Percentiles rank a stretch among this genome's conserved stretches.
Conservation (phyloP, 495 filamentous ascomycete genomes). For the Glutinoglossum americanum region DNA sequence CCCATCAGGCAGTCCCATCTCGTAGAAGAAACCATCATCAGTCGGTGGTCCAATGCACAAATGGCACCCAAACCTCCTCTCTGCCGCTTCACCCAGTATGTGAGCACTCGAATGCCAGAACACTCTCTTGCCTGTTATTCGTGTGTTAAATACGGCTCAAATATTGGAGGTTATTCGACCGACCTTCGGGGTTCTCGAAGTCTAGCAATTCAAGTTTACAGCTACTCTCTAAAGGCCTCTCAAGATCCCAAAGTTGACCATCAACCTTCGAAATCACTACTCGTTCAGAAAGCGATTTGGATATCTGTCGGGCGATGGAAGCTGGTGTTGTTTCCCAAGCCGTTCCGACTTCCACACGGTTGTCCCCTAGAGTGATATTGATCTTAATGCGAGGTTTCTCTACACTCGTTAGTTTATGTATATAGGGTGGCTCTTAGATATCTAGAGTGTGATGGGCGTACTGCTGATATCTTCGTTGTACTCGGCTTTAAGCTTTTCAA, state of each 20-base stretch:
- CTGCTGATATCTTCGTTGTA: constrained; percentile 42
- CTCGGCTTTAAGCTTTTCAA: constrained; percentile 69
- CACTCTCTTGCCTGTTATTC: constrained; percentile 30
- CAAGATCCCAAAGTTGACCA: constrained; percentile 75
- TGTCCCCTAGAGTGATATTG: constrained; percentile 41
- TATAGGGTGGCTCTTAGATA: constrained; percentile 11
- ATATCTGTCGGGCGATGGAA: constrained; percentile 41
- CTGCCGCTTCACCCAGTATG: constrained; percentile 78
- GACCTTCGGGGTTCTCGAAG: constrained; percentile 69
- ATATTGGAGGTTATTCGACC: constrained; percentile 9
- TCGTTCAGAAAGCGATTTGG: constrained; percentile 48
- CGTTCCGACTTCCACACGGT: constrained; percentile 35
- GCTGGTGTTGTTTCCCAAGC: constrained; percentile 54
- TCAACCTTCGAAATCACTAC: constrained; percentile 70
- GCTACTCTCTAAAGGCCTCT: constrained; percentile 62
- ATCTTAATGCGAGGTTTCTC: constrained; percentile 43
- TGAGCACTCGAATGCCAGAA: constrained; percentile 93
- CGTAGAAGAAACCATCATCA: constrained; percentile 92
- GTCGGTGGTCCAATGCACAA: constrained; percentile 85
- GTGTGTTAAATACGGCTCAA: not conserved
- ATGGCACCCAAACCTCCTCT: constrained; percentile 72
- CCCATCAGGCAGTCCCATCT: constrained; percentile 68
- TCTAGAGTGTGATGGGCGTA: not conserved
- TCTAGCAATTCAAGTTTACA: constrained; percentile 60
- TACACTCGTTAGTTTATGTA: not conserved